Evolutionary conservation across 257 asterid species (phyloP).

Genomic region (Capsicum rhomboideum): DNA sequence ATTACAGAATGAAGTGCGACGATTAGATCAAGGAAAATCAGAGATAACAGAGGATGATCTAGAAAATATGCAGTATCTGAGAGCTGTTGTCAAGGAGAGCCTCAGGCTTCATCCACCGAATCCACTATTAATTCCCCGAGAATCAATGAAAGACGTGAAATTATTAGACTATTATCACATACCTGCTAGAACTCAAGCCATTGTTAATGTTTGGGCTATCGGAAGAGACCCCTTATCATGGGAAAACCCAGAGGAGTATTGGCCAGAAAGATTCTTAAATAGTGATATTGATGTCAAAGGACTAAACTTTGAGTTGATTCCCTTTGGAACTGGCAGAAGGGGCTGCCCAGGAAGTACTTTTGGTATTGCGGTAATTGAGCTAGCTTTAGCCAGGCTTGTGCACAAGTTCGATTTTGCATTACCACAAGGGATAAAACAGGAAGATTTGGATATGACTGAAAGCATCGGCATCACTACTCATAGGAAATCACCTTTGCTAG

Average conservation of each 20-base stretch:
- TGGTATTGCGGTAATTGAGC: slow-evolving; percentile 17
- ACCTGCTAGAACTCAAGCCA: slow-evolving; percentile 15
- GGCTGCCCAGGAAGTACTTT: slow-evolving; percentile 42
- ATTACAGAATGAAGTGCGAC: slow-evolving; percentile 24
- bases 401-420: slow-evolving; percentile 23
- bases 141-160: slow-evolving; percentile 24
- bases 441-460: slow-evolving; percentile 43
- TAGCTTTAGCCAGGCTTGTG: slow-evolving; percentile 32
- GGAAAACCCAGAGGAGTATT: slow-evolving; percentile 36
- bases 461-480: slow-evolving; percentile 16
- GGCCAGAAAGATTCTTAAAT: slow-evolving; percentile 37
- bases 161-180: slow-evolving; percentile 36
- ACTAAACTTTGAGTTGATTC: slow-evolving; percentile 30
- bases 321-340: slow-evolving; percentile 56
- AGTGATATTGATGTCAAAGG: slow-evolving; percentile 26
- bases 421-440: slow-evolving; percentile 14
- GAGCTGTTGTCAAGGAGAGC: slow-evolving; percentile 35
- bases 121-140: slow-evolving; percentile 35
- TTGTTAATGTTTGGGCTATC: slow-evolving; percentile 44
- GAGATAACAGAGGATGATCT: slow-evolving; percentile 25
- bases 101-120: slow-evolving; percentile 31
- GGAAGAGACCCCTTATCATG: slow-evolving; percentile 34
- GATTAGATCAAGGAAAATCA: neutral
- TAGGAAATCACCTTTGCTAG: slow-evolving; percentile 24
- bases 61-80: slow-evolving; percentile 31